Evolutionary conservation across 768 basidiomycete genomes (phyloP).

Genomic region (Auricularia heimuer): DNA sequence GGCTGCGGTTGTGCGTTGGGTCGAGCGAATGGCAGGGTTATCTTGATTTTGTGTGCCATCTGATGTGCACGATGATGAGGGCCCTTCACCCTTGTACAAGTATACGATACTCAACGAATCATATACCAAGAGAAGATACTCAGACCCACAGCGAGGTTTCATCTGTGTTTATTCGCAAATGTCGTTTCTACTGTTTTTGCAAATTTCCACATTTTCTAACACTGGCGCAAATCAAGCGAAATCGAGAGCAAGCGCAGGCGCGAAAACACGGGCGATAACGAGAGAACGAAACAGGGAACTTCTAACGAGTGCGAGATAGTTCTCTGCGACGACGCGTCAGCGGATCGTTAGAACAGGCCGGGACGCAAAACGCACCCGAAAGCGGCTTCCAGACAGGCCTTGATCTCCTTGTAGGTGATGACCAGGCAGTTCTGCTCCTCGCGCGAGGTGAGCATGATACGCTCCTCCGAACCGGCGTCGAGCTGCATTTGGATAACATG

Average conservation of each 20-base stretch:
- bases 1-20: not conserved
- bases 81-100: too few relatives aligned
- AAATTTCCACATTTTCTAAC: conserved; percentile 2
- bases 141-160: not conserved
- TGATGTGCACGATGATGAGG: too few relatives aligned
- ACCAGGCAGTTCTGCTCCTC: conserved; percentile 96
- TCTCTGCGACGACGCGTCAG: conserved; percentile 1
- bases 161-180: conserved; percentile 2
- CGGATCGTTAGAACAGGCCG: not conserved
- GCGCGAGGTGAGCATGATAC: conserved; percentile 85
- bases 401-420: conserved; percentile 88
- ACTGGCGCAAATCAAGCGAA: not conserved
- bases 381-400: conserved; percentile 70
- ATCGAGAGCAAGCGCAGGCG: not conserved
- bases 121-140: too few relatives aligned
- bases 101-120: too few relatives aligned
- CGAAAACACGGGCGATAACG: not conserved
- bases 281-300: not conserved
- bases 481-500: conserved; percentile 37
- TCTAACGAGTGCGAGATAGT: conserved; percentile 2
- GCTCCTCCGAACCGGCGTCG: conserved; percentile 88
- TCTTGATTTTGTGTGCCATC: not conserved
- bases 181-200: conserved; percentile 3
- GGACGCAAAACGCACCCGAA: conserved; percentile 52
- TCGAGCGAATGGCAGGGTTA: not conserved